These are phyloP conservation scores for Batkoa obscura DNA, from an alignment of 371 early-diverging fungal species.

Conservation along the genomic window DNA sequence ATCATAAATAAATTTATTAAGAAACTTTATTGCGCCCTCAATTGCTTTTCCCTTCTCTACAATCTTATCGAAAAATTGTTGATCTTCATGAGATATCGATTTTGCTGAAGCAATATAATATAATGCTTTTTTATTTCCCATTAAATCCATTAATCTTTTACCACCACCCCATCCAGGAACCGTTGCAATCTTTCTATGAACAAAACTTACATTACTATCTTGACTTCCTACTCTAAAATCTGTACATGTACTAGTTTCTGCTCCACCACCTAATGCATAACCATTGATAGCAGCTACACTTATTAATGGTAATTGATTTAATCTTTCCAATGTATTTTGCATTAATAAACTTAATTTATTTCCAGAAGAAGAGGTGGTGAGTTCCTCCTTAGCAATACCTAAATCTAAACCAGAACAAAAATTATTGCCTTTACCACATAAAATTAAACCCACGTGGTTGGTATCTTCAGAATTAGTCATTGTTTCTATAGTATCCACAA, in stretches of 20 bases:
- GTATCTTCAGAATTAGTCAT: no score
- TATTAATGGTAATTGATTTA: constrained; percentile 32
- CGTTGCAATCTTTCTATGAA: neutral
- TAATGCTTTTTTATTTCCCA: neutral
- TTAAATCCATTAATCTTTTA: neutral
- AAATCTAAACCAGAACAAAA: constrained; percentile 19
- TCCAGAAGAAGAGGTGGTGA: constrained; percentile 21
- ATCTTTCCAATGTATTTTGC: constrained; percentile 30
- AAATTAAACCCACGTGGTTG: neutral
- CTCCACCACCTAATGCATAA: constrained; percentile 50
- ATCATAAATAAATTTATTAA: neutral
- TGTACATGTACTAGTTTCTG: constrained; percentile 39
- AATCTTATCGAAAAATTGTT: neutral
- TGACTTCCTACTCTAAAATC: constrained; percentile 22
- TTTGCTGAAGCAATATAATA: neutral
- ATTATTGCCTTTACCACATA: neutral
- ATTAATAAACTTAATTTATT: constrained; percentile 29
- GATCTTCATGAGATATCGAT: neutral
- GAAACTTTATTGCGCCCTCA: neutral
- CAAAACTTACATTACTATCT: neutral
- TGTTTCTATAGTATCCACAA: no score
- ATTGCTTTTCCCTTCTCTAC: neutral
- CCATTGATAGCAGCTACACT: constrained; percentile 42
- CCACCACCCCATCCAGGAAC: neutral
- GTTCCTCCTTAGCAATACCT: constrained; percentile 21